A percentile compares a stretch with the other conserved stretches of the same genome.
These are phyloP conservation scores for Penicillium atrosanguineum DNA, from an alignment of 495 filamentous ascomycete genomes.

Conservation along the genomic window DNA sequence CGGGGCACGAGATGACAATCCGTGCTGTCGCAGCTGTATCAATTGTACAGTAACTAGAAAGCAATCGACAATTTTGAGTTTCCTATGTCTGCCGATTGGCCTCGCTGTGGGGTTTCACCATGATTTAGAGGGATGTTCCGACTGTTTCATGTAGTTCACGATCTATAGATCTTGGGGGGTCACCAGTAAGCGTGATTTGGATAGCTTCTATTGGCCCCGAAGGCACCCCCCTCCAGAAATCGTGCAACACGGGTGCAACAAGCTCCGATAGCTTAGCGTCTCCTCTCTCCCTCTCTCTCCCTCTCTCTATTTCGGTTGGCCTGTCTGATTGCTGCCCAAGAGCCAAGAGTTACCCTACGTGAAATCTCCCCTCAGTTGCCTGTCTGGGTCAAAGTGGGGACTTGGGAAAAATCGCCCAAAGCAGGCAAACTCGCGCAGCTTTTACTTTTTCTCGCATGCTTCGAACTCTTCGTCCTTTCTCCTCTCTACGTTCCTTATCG, in stretches of 20 bases:
- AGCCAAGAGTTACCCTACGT: background rate
- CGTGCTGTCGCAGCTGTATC: conserved; percentile 26
- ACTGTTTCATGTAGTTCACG: background rate
- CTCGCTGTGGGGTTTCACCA: background rate
- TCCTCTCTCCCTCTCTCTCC: too few species aligned
- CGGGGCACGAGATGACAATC: conserved; percentile 6
- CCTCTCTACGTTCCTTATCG: conserved; percentile 11
- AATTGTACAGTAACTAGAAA: conserved; percentile 51
- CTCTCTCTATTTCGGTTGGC: too few species aligned
- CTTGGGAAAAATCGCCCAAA: conserved; percentile 23
- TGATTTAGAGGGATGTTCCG: too few species aligned
- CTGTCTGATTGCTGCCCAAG: background rate
- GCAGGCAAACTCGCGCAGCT: conserved; percentile 30
- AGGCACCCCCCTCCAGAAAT: background rate
- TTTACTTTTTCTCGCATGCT: conserved; percentile 26
- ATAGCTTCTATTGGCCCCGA: conserved; percentile 16
- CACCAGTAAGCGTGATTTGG: conserved; percentile 21
- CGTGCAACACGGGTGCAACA: background rate
- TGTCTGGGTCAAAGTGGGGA: too few species aligned
- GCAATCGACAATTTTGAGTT: conserved; percentile 42
- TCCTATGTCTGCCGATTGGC: conserved; percentile 17
- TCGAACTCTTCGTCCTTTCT: conserved; percentile 22
- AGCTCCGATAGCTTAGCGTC: background rate
- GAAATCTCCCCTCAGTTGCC: background rate
- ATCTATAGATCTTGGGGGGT: background rate